Conservation (phyloP, 768 basidiomycete genomes). For the Polyporus arcularius region DNA sequence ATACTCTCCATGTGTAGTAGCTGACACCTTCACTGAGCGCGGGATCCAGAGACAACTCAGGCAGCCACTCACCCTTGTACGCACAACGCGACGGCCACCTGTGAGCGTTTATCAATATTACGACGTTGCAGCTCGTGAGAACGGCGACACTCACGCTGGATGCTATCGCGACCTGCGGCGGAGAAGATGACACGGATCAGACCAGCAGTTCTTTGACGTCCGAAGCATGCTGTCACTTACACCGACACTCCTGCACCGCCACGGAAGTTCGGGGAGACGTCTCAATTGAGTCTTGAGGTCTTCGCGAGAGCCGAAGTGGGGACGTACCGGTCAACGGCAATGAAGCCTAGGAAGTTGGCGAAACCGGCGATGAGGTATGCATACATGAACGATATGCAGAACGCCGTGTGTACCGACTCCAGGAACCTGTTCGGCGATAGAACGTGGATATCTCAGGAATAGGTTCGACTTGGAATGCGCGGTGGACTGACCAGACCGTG, state of each 20-base stretch:
- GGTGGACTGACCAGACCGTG: conserved; percentile 8
- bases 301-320: neutral
- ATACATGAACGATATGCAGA: conserved; percentile 18
- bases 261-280: neutral
- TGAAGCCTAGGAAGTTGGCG: conserved; percentile 1
- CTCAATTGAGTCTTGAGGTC: neutral
- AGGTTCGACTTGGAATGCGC: neutral
- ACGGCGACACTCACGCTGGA: conserved; percentile 3
- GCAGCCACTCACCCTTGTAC: conserved; percentile 11
- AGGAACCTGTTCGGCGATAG: conserved; percentile 7
- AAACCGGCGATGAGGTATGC: conserved; percentile 14
- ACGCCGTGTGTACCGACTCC: conserved; percentile 16
- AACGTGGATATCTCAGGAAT: too few relatives aligned
- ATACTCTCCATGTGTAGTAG: conserved; percentile 19
- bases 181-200: neutral
- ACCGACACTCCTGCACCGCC: conserved; percentile 13
- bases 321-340: conserved; percentile 9
- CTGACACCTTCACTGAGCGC: neutral
- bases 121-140: neutral
- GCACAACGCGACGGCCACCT: conserved; percentile 10
- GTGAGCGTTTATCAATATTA: too few relatives aligned
- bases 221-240: neutral
- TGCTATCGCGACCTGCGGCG: conserved; percentile 6
- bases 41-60: too few relatives aligned
- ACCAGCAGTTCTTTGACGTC: neutral